These are phyloP conservation scores for Plantago elongata DNA, from an alignment of 257 asterid species.

Conservation along the genomic window DNA sequence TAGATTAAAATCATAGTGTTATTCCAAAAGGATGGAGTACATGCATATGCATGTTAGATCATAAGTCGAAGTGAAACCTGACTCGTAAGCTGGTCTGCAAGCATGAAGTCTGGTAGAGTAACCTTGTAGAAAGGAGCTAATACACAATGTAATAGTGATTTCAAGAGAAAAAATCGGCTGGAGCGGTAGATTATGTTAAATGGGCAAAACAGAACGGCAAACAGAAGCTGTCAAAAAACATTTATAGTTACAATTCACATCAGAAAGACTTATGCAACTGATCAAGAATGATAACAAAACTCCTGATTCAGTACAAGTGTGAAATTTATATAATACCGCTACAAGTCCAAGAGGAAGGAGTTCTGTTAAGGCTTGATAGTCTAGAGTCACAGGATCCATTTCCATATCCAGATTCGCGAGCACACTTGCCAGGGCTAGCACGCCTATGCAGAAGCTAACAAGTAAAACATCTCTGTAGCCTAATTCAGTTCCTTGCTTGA, in stretches of 20 bases:
- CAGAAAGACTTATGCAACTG: not conserved
- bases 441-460: constrained; percentile 30
- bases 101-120: constrained; percentile 37
- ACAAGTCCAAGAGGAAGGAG: constrained; percentile 53
- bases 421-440: constrained; percentile 39
- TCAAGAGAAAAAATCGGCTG: constrained; percentile 46
- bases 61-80: constrained; percentile 29
- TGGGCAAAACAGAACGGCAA: constrained; percentile 46
- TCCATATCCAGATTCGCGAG: constrained; percentile 55
- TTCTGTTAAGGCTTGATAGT: constrained; percentile 39
- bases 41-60: not conserved
- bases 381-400: constrained; percentile 46
- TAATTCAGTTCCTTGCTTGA: constrained; percentile 49
- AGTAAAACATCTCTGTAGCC: constrained; percentile 45
- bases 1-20: constrained; percentile 1
- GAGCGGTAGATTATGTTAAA: constrained; percentile 52
- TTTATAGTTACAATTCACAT: not conserved
- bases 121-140: constrained; percentile 61
- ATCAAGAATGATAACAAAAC: not conserved
- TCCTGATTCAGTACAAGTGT: no score
- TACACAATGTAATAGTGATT: constrained; percentile 32
- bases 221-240: constrained; percentile 34
- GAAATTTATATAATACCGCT: constrained; percentile 20
- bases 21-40: not conserved
- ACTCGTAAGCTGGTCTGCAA: constrained; percentile 61